Evolutionary conservation across 768 basidiomycete species (phyloP).

Genomic region (Postia placenta): DNA sequence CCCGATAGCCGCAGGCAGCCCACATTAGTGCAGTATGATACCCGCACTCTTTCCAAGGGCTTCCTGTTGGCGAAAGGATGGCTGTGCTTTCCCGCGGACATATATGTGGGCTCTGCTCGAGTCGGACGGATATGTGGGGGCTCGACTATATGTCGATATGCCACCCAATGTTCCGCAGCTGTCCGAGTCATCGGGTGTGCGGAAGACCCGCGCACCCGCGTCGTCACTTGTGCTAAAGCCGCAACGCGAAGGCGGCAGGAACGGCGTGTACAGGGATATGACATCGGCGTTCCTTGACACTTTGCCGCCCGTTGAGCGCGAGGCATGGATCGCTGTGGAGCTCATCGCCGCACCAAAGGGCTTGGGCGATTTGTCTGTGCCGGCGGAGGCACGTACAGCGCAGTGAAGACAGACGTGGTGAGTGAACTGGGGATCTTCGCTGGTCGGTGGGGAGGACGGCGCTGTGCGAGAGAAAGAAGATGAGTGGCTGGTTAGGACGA

Average conservation of each 20-base stretch:
- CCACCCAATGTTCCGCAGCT: not conserved
- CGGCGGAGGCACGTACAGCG: conserved; percentile 38
- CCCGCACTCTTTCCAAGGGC: conserved; percentile 66
- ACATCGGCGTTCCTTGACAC: conserved; percentile 73
- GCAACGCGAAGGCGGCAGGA: conserved; percentile 96
- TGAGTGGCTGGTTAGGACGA: conserved; percentile 86
- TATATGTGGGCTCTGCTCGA: conserved; percentile 53
- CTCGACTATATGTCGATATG: conserved; percentile 38
- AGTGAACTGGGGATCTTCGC: conserved; percentile 88
- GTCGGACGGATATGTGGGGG: conserved; percentile 89
- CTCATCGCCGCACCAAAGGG: conserved; percentile 76
- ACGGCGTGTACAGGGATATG: conserved; percentile 84
- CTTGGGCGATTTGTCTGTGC: conserved; percentile 68
- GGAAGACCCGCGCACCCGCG: conserved; percentile 43
- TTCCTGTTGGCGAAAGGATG: conserved; percentile 55
- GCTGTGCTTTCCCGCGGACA: conserved; percentile 27
- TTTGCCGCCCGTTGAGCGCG: conserved; percentile 53
- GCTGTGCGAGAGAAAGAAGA: conserved; percentile 54
- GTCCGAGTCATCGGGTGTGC: conserved; percentile 29
- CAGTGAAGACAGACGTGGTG: conserved; percentile 62
- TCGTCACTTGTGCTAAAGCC: conserved; percentile 83
- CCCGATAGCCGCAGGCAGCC: conserved; percentile 35
- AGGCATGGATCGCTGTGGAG: conserved; percentile 96
- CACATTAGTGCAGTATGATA: conserved; percentile 54
- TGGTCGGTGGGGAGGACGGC: conserved; percentile 52